These are phyloP conservation scores for Penicillium aurantiogriseum DNA, from an alignment of 2,329 filamentous ascomycete species.

Conservation along the genomic window DNA sequence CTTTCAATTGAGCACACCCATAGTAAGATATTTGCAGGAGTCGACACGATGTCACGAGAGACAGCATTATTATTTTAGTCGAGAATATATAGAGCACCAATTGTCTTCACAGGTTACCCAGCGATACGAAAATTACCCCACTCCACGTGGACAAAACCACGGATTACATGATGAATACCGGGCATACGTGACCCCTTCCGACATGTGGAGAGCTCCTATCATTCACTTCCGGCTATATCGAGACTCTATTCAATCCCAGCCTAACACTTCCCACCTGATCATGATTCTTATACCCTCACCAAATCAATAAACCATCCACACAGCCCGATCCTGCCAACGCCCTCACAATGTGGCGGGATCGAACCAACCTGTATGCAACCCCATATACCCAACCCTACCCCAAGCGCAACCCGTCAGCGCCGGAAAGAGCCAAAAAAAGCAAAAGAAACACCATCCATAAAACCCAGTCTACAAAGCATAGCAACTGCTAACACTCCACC, in stretches of 20 bases:
- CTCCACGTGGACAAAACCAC: neutral
- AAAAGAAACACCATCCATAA: neutral
- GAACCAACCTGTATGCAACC: conserved; percentile 83
- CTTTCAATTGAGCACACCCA: neutral
- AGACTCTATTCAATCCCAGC: neutral
- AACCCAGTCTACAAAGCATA: neutral
- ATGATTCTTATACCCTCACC: conserved; percentile 16
- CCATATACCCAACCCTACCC: neutral
- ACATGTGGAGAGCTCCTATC: conserved; percentile 10
- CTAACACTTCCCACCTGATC: neutral
- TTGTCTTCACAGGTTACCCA: neutral
- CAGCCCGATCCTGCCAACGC: conserved; percentile 31
- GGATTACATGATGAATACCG: conserved; percentile 7
- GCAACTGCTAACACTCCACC: conserved; percentile 15
- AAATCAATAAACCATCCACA: conserved; percentile 22
- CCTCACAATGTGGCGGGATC: conserved; percentile 94
- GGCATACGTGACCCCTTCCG: conserved; percentile 9
- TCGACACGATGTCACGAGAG: neutral
- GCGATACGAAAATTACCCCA: conserved; percentile 4
- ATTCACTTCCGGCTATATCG: conserved; percentile 1
- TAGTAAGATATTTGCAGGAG: neutral
- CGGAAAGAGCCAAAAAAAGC: neutral
- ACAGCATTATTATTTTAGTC: neutral
- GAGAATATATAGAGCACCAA: neutral
- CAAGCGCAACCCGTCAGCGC: neutral